Evolutionary conservation across 2,329 filamentous ascomycete genomes (phyloP), one percentile per base, ranked within the genome.

Genomic region (Aspergillus amoenus): DNA sequence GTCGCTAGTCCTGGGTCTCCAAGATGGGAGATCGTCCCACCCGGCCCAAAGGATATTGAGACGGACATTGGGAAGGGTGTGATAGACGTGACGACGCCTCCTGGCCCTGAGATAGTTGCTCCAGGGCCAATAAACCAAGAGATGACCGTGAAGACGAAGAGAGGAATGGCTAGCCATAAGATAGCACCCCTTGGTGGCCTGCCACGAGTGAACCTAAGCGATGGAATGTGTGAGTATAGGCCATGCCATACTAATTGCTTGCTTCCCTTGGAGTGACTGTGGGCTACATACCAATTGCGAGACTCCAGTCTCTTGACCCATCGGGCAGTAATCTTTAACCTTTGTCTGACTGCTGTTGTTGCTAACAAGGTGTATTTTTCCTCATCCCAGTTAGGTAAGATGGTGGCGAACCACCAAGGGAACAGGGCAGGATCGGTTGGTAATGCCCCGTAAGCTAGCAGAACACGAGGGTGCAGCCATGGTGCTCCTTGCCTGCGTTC

Each of bases 351-450:
- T 63, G 89, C 93, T 3, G 81, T 87, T 5, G 88, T 89, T 12
- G 81, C 80, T 13, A 97, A 76, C 18, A 97, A 76, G 12, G 83
- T 80, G 64, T 96, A 95, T 70, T 93, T 95, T 66, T 94, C 88
- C 27, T 85, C 78, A 24, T 94, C 89, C 13, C 84, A 82, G 39
- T 94, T 86, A 0, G 91, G 91, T 12, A 96, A 74, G 18, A 94
- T 86, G 67, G 86, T 90, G 9, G 89, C 92, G 64, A 96, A 88
- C 93, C 93, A 97, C 82, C 92, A 96, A 0, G 92, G 90, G 64
- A 96, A 94, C 1, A 85, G 72, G 3, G 87, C 87, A 1, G 91
- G 87, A 66, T 96, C 90, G 15, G 84, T 79, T 0, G 91, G 92
- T 18, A 88, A 88, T 57, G 89, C 84, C 12, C 92, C 92, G 63